These are phyloP conservation scores for Sambucus nigra DNA, from an alignment of 129 eudicot genomes.

Conservation along the genomic window DNA sequence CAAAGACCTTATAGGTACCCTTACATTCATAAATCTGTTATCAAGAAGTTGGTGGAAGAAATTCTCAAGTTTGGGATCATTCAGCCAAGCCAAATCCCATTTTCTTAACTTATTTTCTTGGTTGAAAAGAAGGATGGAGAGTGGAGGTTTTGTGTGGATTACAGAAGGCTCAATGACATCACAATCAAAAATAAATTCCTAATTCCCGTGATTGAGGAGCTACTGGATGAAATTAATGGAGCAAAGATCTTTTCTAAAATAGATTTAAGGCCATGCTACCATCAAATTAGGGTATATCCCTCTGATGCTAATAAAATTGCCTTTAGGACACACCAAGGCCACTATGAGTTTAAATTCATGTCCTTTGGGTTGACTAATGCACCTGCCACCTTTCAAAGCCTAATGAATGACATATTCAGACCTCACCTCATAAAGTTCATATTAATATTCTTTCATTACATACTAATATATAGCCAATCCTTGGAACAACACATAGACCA, in stretches of 20 bases:
- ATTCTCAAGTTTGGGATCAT: not conserved
- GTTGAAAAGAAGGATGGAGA: not conserved
- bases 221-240: not conserved
- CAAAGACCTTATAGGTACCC: not conserved
- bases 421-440: not conserved
- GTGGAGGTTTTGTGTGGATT: constrained; percentile 1
- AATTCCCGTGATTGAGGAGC: no score
- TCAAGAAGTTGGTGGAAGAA: not conserved
- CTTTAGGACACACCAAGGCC: not conserved
- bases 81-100: not conserved
- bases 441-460: not conserved
- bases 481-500: not conserved
- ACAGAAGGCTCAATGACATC: no score
- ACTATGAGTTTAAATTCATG: not conserved
- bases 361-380: not conserved
- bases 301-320: not conserved
- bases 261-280: not conserved
- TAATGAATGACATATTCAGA: not conserved
- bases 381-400: not conserved
- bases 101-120: not conserved
- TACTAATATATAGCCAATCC: not conserved
- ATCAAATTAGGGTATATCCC: not conserved
- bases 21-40: not conserved
- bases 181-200: no score
- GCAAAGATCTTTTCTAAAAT: not conserved